phyloP scores from a whole-genome alignment of 306 rosid species.

The Gillenia trifoliata region DNA sequence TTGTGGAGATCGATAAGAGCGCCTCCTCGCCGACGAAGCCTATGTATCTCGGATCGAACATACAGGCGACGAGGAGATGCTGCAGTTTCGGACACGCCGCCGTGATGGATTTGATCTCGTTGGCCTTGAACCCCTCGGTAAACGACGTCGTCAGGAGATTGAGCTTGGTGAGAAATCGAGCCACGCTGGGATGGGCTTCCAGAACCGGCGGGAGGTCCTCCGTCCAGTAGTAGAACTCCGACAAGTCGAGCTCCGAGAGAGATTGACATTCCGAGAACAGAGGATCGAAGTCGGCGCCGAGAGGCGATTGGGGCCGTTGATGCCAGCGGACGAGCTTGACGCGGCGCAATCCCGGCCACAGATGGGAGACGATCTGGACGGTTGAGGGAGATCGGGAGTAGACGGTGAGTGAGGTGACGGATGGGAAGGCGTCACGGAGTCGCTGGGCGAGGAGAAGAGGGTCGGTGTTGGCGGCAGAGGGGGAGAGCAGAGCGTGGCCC shows the following conservation, averaged over 20 bases:
- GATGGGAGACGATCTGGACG: conserved; percentile 42
- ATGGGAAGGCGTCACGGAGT: conserved; percentile 67
- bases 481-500: conserved; percentile 77
- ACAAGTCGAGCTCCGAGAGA: conserved; percentile 61
- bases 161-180: conserved; percentile 54
- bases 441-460: conserved; percentile 54
- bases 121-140: conserved; percentile 61
- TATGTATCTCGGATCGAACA: conserved; percentile 71
- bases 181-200: conserved; percentile 31
- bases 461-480: conserved; percentile 28
- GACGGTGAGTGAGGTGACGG: conserved; percentile 58
- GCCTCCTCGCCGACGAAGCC: conserved; percentile 79
- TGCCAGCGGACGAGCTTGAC: conserved; percentile 90
- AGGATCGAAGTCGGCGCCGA: conserved; percentile 59
- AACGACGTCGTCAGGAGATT: conserved; percentile 63
- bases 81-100: conserved; percentile 67
- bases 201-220: conserved; percentile 83
- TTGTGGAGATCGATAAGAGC: conserved; percentile 41
- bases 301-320: conserved; percentile 45
- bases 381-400: conserved; percentile 64
- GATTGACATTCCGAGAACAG: conserved; percentile 51
- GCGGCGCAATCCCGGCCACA: conserved; percentile 67
- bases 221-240: conserved; percentile 83
- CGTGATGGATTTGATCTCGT: conserved; percentile 54
- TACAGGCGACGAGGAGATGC: conserved; percentile 61